Base-by-base conservation (phyloP, 768 basidiomycete genomes). In the Lactifluus pinguis region DNA sequence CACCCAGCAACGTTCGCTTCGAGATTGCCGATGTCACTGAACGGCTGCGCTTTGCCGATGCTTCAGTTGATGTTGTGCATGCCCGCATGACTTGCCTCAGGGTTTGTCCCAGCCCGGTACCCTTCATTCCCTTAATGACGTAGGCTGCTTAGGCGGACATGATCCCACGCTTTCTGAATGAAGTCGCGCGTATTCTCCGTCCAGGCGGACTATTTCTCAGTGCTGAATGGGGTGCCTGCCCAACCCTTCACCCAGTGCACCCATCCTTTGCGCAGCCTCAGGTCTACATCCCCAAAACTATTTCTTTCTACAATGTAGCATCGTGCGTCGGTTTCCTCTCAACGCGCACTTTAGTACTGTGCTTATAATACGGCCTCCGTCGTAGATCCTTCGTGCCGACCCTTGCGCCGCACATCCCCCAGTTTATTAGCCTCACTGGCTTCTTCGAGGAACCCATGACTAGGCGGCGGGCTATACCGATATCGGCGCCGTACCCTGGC, bases 131-230 rank as follows among this genome's bases (percentile, higher is more conserved):
- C 30, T 50, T 55, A 34, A 42, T 60, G 61, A 54, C 66, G 59
- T 53, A 61, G 68, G 66, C 53, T 30, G 53, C 45, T 8, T 69
- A 91, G 89, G 76, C 84, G 15, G 72, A 68, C 19, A 75, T 84
- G 67, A 88, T 85, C 66, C 72, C 71, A 17, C 68, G 65, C 29
- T 70, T 89, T 61, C 66, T 89, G 36, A 68, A 70, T 21, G 87
- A 92, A 69, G 78, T 79, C 15, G 76, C 76, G 6, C 82, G 90
- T 42, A 75, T 90, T 49, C 74, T 92, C 13, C 81, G 82, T 49
- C 81, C 82, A 5, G 84, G 84, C n/a, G 89, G 89, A 1, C 71
- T 91, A 14, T 85, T 89, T 69, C 63, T 86, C 8, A 83, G 83
- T 1, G 77, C 78, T 45, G 88, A 90, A 72, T 82, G 84, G 77